Evolutionary conservation across 305 asterid genomes (phyloP), one percentile per base, ranked within the genome.

Genomic region (Caryopteris hybrid): DNA sequence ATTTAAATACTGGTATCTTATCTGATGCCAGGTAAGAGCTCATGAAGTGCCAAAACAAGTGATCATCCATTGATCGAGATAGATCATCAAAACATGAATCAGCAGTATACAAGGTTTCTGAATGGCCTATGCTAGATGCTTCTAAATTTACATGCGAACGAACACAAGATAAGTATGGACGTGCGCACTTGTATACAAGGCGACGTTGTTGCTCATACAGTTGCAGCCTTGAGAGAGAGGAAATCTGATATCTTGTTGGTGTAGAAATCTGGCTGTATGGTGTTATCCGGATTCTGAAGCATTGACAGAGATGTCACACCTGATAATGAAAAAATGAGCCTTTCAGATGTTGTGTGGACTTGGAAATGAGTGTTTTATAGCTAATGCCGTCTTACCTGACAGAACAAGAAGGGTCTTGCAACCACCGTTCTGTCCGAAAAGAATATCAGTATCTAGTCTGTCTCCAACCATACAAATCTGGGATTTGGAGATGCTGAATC

Each of bases 391-490:
- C 46, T n/a, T 76, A 85, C 97, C 97, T 72, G 96, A 91, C 56
- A 91, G 94, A 75, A 91, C 98, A 1, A 91, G 98, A 56, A 89
- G 96, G 18, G 96, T 91, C 77, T 85, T 87, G 87, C 98, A 91
- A 1, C 98, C 98, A 45, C 98, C 96, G 39, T 91, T 91, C 77
- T 91, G 91, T 41, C 98, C 98, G 55, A 91, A 91, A 57, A 91
- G 86, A 68, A 89, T 91, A 47, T 91, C 98, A 0, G 98, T 91
- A 48, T 91, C 98, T 43, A 91, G 79, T 76, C 98, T 85, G 76
- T 89, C 96, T 18, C 96, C 98, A 23, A 89, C 96, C 98, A 89
- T 89, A 85, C 96, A 91, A 78, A 89, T 91, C 77, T 91, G 95
- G n/a, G 98, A 89, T 74, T 91, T 91, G 67, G 86, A 75, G 70